Conservation (phyloP, 2,329 filamentous ascomycete species). For the Stachybotrys elegans region DNA sequence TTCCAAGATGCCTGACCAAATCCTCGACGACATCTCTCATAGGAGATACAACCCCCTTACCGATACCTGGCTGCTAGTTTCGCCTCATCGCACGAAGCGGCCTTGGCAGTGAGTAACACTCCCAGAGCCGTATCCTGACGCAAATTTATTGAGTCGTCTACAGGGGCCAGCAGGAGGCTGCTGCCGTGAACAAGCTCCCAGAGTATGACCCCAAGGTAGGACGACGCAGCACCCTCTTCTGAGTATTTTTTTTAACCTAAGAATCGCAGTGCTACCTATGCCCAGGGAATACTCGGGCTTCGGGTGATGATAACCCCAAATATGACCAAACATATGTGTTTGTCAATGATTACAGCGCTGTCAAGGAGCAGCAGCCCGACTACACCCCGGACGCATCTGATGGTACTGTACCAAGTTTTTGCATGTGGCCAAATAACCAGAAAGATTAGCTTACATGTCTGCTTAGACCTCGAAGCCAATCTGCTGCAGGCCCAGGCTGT, state of each 20-base stretch:
- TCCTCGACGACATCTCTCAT: conserved; percentile 95
- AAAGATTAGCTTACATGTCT: background rate
- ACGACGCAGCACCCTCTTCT: conserved; percentile 2
- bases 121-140: background rate
- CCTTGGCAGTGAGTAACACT: conserved; percentile 81
- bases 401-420: conserved; percentile 15
- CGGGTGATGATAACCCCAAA: conserved; percentile 79
- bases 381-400: conserved; percentile 50
- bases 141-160: background rate
- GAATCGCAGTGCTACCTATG: conserved; percentile 78
- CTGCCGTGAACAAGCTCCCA: conserved; percentile 64
- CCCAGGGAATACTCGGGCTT: conserved; percentile 82
- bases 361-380: conserved; percentile 85
- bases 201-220: conserved; percentile 71
- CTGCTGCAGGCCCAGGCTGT: conserved; percentile 81
- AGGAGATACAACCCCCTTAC: conserved; percentile 88
- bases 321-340: conserved; percentile 90
- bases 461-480: conserved; percentile 63
- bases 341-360: conserved; percentile 95
- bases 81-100: conserved; percentile 91
- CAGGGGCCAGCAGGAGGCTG: conserved; percentile 73
- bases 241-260: conserved; percentile 7
- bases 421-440: background rate
- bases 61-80: conserved; percentile 89
- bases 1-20: conserved; percentile 61